Base-by-base conservation (phyloP, 2,329 filamentous ascomycete genomes). In the Nemania sp. region DNA sequence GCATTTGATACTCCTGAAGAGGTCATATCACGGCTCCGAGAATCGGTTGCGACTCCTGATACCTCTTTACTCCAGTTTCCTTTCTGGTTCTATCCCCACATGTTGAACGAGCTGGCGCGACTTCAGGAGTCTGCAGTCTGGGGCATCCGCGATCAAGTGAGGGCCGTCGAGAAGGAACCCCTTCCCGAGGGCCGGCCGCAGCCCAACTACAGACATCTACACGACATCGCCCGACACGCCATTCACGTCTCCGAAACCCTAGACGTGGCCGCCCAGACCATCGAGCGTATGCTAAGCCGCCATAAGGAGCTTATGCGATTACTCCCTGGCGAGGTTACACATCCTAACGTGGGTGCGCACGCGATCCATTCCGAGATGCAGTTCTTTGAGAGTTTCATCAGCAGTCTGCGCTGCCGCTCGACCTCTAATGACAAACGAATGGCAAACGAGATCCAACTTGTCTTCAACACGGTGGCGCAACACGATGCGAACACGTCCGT, bases 401-500 rank as follows among this genome's bases (percentile, higher is more conserved):
- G 71, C 18, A 80, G 77, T 58, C 75, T 83, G 0, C 76, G 77
- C 2, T 69, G 75, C 11, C 78, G 83, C 13, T 78, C 82, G 0
- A 67, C 68, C 0, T 79, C 82, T 0, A 84, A 82, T 72, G 78
- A 79, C 13, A 77, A 81, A 15, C 70, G 88, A 66, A 78, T 90
- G 73, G 57, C 85, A 76, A 77, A 89, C 79, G 76, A 90, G 83
- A 81, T 90, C 77, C 77, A 89, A 64, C 79, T 90, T 68, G 73
- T 80, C 0, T 86, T 83, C 73, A 82, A 85, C 69, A 78, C 72
- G 0, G 81, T 84, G 0, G 79, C 82, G 0, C 82, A 84, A 67
- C 74, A 81, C 41, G 82, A 85, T 55, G 75, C 82, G 0, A 66
- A 71, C 0, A 72, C 78, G 0, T 79, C 82, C 0, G 77, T 85